Conservation (phyloP, 1,284 basidiomycete genomes). For the Xerocomus minutiporus region DNA sequence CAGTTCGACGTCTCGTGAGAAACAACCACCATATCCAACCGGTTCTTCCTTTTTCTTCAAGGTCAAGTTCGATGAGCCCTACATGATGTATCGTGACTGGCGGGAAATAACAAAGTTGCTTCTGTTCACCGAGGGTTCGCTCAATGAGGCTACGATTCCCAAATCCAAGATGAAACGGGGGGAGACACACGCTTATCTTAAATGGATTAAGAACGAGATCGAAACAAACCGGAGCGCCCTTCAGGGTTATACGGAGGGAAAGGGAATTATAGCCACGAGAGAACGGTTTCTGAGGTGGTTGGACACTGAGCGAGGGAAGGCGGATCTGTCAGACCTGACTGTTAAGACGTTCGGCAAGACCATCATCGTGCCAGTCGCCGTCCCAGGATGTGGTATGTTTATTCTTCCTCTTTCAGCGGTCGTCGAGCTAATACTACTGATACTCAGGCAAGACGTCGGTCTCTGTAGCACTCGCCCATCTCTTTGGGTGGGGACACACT, state of each 20-base stretch:
- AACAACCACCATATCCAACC: constrained; percentile 62
- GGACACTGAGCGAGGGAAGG: constrained; percentile 44
- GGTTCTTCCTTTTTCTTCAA: constrained; percentile 98
- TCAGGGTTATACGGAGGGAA: constrained; percentile 60
- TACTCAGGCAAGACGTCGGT: constrained; percentile 82
- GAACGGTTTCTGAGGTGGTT: constrained; percentile 77
- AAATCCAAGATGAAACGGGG: constrained; percentile 59
- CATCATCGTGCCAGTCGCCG: constrained; percentile 82
- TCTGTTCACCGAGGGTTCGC: constrained; percentile 40
- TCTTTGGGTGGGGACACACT: constrained; percentile 84
- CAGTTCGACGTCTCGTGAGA: constrained; percentile 29
- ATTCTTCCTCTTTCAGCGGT: neutral
- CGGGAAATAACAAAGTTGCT: constrained; percentile 86
- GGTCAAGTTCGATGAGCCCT: constrained; percentile 98
- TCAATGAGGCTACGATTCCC: constrained; percentile 40
- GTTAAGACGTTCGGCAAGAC: constrained; percentile 62
- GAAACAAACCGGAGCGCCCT: constrained; percentile 60
- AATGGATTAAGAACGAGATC: constrained; percentile 74
- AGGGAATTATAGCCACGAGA: constrained; percentile 81
- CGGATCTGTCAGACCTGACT: constrained; percentile 27
- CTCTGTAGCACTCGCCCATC: constrained; percentile 68
- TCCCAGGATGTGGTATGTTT: constrained; percentile 85
- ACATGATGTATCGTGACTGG: constrained; percentile 98
- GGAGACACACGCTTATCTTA: constrained; percentile 64
- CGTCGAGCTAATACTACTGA: neutral